Evolutionary conservation across 208 protist genomes (phyloP).

Genomic region (Acanthamoeba sp.): DNA sequence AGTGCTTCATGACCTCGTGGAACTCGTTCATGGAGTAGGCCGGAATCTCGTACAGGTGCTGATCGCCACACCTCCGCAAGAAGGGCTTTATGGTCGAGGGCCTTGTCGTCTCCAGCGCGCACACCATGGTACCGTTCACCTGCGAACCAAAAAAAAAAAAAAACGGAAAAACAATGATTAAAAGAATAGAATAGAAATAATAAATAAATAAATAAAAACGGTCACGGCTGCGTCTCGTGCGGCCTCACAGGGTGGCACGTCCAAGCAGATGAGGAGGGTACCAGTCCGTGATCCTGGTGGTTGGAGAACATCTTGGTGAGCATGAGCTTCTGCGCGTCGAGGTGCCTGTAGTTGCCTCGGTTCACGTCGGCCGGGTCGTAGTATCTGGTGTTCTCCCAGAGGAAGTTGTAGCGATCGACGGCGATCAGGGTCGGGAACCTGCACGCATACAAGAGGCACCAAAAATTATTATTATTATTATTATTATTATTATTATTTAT

Average conservation of each 20-base stretch:
- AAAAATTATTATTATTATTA: too few species aligned
- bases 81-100: slow-evolving; percentile 1
- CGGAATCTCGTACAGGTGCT: slow-evolving; percentile 7
- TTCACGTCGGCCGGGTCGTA: slow-evolving; percentile 51
- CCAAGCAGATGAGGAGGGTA: too few species aligned
- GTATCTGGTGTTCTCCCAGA: slow-evolving; percentile 28
- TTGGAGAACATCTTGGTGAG: slow-evolving; percentile 33
- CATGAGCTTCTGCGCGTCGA: slow-evolving; percentile 37
- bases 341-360: not conserved
- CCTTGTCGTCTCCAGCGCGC: slow-evolving; percentile 18
- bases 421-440: slow-evolving; percentile 53
- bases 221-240: too few species aligned
- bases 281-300: slow-evolving; percentile 64
- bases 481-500: too few species aligned
- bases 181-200: too few species aligned
- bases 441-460: too few species aligned
- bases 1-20: slow-evolving; percentile 19
- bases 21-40: slow-evolving; percentile 31
- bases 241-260: too few species aligned
- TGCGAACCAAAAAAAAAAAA: not conserved
- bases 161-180: too few species aligned
- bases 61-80: not conserved
- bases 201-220: not conserved
- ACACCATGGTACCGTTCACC: slow-evolving; percentile 67
- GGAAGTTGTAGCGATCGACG: slow-evolving; percentile 24